Base-by-base conservation (phyloP, 768 basidiomycete genomes). In the Rhizopogon vinicolor region DNA sequence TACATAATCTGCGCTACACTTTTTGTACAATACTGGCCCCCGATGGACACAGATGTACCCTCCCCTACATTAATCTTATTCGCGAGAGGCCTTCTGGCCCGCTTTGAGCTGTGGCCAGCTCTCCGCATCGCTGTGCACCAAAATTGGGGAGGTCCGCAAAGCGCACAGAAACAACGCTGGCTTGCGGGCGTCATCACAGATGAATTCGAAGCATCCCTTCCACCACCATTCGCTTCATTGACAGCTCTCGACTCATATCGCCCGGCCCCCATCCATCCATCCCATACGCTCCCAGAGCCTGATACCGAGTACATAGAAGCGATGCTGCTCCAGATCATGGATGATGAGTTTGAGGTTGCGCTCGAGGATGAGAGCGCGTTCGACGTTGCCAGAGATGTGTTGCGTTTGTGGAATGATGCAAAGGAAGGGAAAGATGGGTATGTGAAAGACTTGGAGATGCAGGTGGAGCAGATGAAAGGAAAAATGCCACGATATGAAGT, bases 291-390 rank as follows among this genome's bases (percentile, higher is more conserved):
- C n/a, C 52, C 60, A 14, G 58, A 65, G 7, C 78, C 82, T 0
- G 93, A 95, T 62, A 80, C 79, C 25, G 76, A 83, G 62, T 92
- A 95, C 62, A 73, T 98, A 58, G 92, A 91, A 63, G 85, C 91
- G 51, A 75, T 88, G 59, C 75, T 98, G 13, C 75, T 89, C 12
- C 92, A 96, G 64, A 81, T 91, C 45, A 85, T 97, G 79, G 75
- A 77, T 7, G 92, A 97, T 62, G 95, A 97, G 65, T 98, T 92
- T 63, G 92, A 93, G 19, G 80, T 84, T 13, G 72, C 78, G 10
- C 72, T 98, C 22, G 93, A 97, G 60, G 96, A 98, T 63, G 91
- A 82, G 18, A 93, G 91, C 53, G 85, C 86, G 1, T 84, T 85
- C 55, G 72, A 68, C 3, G 85, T 98, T 42, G 87, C 92, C 10